Conservation (phyloP, 441 rosid genomes). For the Oxalis stricta region DNA sequence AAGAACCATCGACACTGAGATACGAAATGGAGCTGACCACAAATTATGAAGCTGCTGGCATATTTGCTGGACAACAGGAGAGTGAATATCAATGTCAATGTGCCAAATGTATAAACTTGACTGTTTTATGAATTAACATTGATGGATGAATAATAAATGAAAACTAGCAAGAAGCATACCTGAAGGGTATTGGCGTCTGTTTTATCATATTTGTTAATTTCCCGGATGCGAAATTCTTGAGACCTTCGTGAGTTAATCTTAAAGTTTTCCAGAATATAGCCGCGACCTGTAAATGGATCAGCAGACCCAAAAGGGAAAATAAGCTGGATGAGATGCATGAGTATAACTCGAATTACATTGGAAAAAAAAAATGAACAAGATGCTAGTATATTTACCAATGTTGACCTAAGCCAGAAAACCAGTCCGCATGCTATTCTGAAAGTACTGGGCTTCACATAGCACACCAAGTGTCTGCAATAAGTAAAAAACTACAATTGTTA, state of each 20-base stretch:
- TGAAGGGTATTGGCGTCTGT: conserved; percentile 81
- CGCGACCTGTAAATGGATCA: conserved; percentile 51
- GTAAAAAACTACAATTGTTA: conserved; percentile 8
- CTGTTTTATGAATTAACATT: too few relatives aligned
- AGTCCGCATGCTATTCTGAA: conserved; percentile 72
- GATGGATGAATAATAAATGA: background rate
- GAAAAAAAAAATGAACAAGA: conserved; percentile 4
- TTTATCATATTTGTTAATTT: conserved; percentile 88
- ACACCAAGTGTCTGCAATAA: conserved; percentile 59
- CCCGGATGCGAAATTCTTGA: conserved; percentile 75
- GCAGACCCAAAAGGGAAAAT: background rate
- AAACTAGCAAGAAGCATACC: conserved; percentile 26
- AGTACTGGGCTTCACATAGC: conserved; percentile 73
- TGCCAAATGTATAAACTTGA: background rate
- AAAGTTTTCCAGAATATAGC: conserved; percentile 76
- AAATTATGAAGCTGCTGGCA: conserved; percentile 63
- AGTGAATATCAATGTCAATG: background rate
- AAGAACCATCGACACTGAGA: conserved; percentile 62
- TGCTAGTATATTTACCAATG: too few relatives aligned
- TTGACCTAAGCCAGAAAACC: conserved; percentile 83
- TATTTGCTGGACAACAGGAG: conserved; percentile 43
- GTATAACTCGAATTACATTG: background rate
- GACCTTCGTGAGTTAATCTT: conserved; percentile 71
- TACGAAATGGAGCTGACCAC: conserved; percentile 96
- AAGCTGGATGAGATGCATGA: conserved; percentile 1